Conservation (phyloP, 2,329 filamentous ascomycete genomes). For the Colletotrichum sp. region DNA sequence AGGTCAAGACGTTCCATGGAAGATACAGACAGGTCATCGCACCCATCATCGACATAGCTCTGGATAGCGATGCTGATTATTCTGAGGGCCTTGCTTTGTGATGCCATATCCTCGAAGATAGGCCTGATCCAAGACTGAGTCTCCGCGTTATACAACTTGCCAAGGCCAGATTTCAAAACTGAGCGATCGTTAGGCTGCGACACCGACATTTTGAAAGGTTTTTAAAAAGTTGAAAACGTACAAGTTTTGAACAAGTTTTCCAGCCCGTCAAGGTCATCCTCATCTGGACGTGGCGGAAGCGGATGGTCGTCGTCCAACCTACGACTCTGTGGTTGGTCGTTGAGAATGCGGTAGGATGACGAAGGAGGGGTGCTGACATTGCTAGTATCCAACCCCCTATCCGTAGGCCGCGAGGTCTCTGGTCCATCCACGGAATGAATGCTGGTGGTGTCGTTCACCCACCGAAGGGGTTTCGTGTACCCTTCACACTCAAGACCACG, state of each 20-base stretch:
- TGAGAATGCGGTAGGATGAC: neutral
- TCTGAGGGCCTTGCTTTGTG: neutral
- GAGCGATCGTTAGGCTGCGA: neutral
- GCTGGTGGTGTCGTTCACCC: neutral
- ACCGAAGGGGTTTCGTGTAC: neutral
- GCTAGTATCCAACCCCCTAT: neutral
- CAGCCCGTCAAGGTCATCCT: neutral
- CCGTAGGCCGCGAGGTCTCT: neutral
- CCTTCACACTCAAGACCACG: neutral
- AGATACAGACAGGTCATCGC: neutral
- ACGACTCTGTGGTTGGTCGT: neutral
- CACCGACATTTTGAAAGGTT: neutral
- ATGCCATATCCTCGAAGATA: neutral
- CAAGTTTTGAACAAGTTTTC: neutral
- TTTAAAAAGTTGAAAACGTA: neutral
- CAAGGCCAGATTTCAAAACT: neutral
- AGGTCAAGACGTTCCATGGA: neutral
- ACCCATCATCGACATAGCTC: neutral
- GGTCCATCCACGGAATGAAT: neutral
- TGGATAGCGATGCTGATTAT: neutral
- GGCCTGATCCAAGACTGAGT: neutral
- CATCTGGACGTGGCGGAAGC: neutral
- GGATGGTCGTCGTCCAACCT: neutral
- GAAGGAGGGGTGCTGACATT: neutral
- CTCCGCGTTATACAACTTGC: neutral